A percentile compares a stretch with the other conserved stretches of the same genome.
Evolutionary conservation across 176 grass and related monocot genomes (phyloP).

Genomic region (Eremochloa ophiuroides): DNA sequence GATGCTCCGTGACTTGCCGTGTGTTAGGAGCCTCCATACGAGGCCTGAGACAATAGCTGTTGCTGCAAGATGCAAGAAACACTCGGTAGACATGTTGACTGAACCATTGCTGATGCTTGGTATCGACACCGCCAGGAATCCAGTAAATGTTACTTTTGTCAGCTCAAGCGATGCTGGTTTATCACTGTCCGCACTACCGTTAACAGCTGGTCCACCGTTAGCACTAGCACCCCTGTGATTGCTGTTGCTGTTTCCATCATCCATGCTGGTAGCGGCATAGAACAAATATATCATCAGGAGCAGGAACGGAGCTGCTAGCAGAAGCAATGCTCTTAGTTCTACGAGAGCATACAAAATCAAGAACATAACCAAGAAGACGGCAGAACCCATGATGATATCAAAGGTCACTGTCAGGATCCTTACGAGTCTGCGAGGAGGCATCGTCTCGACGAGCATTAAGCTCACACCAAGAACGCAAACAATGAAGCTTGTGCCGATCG

Average conservation of each 20-base stretch:
- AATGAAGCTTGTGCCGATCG: neutral
- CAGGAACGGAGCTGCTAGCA: neutral
- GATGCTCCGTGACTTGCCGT: neutral
- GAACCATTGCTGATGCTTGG: neutral
- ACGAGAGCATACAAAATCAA: neutral
- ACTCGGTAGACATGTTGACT: neutral
- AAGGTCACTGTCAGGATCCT: neutral
- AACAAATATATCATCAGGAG: neutral
- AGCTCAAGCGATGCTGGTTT: constrained; percentile 5
- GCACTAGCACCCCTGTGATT: neutral
- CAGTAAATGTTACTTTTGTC: neutral
- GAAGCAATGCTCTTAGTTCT: neutral
- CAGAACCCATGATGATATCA: neutral
- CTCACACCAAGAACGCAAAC: neutral
- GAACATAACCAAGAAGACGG: neutral
- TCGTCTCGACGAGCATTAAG: neutral
- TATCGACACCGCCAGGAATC: neutral
- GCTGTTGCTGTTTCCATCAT: neutral
- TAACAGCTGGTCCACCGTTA: neutral
- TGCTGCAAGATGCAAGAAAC: constrained; percentile 5
- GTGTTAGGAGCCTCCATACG: constrained; percentile 8
- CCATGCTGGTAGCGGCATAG: neutral
- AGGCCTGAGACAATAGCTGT: constrained; percentile 10
- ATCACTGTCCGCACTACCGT: neutral
- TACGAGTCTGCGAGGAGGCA: neutral